phyloP scores from a whole-genome alignment of 139 green algal species.

The Desmodesmus armatus region DNA sequence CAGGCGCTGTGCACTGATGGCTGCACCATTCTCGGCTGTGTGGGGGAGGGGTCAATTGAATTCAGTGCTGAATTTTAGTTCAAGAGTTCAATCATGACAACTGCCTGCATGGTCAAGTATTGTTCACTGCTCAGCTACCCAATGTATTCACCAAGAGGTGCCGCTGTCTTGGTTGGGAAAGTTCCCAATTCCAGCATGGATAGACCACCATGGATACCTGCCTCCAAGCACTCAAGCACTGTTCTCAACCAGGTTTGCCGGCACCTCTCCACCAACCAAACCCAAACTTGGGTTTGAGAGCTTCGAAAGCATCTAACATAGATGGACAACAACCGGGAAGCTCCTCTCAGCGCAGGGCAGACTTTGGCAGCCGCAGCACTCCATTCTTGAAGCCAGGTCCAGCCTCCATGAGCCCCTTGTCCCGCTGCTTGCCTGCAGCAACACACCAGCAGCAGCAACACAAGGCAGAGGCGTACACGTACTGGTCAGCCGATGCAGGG shows the following conservation, averaged over 20 bases:
- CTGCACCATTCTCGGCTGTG: no score
- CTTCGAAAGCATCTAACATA: background rate
- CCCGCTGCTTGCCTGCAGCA: constrained; percentile 53
- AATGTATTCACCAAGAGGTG: no score
- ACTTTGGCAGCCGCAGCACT: constrained; percentile 59
- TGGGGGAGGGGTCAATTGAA: no score
- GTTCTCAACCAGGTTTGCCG: background rate
- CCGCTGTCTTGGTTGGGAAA: no score
- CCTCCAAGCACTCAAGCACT: background rate
- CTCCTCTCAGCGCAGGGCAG: background rate
- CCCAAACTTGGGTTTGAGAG: background rate
- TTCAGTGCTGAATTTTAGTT: no score
- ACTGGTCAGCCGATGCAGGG: background rate
- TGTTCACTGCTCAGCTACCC: no score
- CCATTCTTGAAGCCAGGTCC: constrained; percentile 64
- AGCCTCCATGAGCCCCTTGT: constrained; percentile 73
- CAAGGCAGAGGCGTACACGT: no score
- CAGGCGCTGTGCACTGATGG: no score
- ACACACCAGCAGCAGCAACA: background rate
- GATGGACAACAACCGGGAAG: background rate
- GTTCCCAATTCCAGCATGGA: no score
- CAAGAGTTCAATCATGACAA: no score
- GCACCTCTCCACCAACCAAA: background rate
- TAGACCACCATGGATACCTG: no score
- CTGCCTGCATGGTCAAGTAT: no score